Base-by-base conservation (phyloP, 169 alveolate species). In the Babesia divergens region DNA sequence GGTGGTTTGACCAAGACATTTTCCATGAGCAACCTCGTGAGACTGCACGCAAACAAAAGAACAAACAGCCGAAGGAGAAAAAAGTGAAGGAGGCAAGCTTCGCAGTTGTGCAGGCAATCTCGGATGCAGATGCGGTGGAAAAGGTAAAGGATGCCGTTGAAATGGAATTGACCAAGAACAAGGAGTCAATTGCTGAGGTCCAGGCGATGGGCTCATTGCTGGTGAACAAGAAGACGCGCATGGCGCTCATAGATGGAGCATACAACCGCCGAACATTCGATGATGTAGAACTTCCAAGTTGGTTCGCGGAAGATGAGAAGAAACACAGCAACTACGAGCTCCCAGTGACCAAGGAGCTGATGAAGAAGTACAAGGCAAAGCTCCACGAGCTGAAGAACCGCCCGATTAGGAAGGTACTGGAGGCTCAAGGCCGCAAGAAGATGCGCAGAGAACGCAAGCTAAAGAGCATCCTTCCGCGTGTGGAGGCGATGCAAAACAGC, bases 221-320 rank as follows among this genome's bases (percentile, higher is more conserved):
- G 62, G 77, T 95, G 37, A 91, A 95, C 80, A 95, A 95, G 84
- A 89, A 92, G 65, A 89, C 95, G 20, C 76, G 99, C 42, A 84
- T 93, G 94, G 97, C 94, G 42, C 83, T 97, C 43, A 85, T 97
- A 50, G 98, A 97, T 80, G 94, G 96, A 11, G 93, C 98, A 22
- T 97, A 93, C 89, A 96, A 97, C 81, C 85, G 98, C 67, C 90
- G 94, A 56, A 95, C 99, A n/a, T 95, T 90, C 81, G 93, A 84
- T 69, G 84, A 71, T 82, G 84, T 91, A 92, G 91, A 75, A 29
- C 86, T 97, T 14, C 99, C 99, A 42, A 77, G 89, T 22, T 97
- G 99, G 99, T 98, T 98, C 81, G 77, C 77, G 16, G 98, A 96
- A 51, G 99, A 98, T 55, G 99, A 98, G 89, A 86, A 93, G 74